Base-by-base conservation (phyloP, 352 stramenopile genomes). In the Phytophthora aleatoria region DNA sequence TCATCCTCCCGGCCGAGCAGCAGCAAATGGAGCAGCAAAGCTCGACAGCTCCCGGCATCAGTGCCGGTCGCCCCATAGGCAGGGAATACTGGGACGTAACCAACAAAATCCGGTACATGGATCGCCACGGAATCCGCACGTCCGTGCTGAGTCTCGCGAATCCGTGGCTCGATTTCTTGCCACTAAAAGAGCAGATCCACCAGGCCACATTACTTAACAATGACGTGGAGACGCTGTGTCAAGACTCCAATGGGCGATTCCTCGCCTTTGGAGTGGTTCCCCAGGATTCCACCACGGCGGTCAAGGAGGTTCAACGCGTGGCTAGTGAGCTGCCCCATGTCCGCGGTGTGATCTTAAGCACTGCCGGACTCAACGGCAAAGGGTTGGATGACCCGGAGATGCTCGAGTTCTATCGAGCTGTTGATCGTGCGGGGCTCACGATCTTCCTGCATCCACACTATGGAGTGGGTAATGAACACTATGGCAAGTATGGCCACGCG, bases 401-500 rank as follows among this genome's bases (percentile, higher is more conserved):
- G 79, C 72, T 86, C 30, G 57, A 62, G 13, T 78, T 90, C 50
- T 89, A 89, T 56, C 67, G 76, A 47, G 70, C 58, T 15, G 69
- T 81, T 38, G 77, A 80, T 31, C 44, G 61, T 16, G 67, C 78
- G 0, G 67, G 67, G 6, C 56, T 88, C 43, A 80, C 71, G 10
- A 79, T 90, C 55, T 90, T 90, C 57, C 50, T 90, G 36, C 81
- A 90, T 26, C 81, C 81, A n/a, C 81, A 90, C 64, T 90, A 90
- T 47, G 81, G 81, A 44, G 64, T 90, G 27, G 80, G 80, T 12
- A 85, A 83, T 33, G 81, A 90, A 49, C 74, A 89, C 60, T 88
- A 75, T 38, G 54, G 64, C 44, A 66, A 80, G 59, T 85, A 81
- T 43, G 81, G 81, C 15, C 81, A 90, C 59, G 73, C 75, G 6